Conservation (phyloP, 352 stramenopile genomes). For the Globisporangium cylindrosporum region DNA sequence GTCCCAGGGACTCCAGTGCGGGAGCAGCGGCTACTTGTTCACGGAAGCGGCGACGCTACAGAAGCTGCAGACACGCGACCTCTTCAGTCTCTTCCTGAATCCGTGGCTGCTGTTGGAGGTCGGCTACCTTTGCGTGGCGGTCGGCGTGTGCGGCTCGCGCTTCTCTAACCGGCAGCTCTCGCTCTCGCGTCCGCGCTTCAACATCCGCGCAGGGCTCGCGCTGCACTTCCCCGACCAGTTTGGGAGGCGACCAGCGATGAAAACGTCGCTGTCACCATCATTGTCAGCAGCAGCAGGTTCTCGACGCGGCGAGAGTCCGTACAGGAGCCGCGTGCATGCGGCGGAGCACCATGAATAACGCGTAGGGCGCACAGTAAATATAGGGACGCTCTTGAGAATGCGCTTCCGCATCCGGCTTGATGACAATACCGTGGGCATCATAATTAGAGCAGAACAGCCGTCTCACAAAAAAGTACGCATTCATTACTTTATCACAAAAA, state of each 20-base stretch:
- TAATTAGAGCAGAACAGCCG: neutral
- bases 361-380: neutral
- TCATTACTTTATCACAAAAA: neutral
- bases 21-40: constrained; percentile 23
- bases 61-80: constrained; percentile 35
- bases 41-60: constrained; percentile 25
- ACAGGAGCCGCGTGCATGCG: neutral
- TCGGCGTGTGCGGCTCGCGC: constrained; percentile 52
- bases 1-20: constrained; percentile 42
- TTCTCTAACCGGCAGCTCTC: constrained; percentile 57
- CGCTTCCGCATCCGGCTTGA: no score
- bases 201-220: constrained; percentile 52
- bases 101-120: constrained; percentile 57
- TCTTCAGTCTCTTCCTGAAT: constrained; percentile 41
- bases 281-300: neutral
- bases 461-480: no score
- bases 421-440: neutral
- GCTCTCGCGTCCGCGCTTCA: constrained; percentile 53
- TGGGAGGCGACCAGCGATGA: neutral
- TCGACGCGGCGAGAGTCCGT: neutral
- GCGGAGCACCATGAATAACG: neutral
- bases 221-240: constrained; percentile 36
- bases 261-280: neutral
- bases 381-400: neutral
- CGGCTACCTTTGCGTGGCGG: constrained; percentile 44